A percentile compares a stretch with the other conserved stretches of the same genome.
Evolutionary conservation across 2,329 filamentous ascomycete genomes (phyloP).

Genomic region (Diaporthe nobilis): DNA sequence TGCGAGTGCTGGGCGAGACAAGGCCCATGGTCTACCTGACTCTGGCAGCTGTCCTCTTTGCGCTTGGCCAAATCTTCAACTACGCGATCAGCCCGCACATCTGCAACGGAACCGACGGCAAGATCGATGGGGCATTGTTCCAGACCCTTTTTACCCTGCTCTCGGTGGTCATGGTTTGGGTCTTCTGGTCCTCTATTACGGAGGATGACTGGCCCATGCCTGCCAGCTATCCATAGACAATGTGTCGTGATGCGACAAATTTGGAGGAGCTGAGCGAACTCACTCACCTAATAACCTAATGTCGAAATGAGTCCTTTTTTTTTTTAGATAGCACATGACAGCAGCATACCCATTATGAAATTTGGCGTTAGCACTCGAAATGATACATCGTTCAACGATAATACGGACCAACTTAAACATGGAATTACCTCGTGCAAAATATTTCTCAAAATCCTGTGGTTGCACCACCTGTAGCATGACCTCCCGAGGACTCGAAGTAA

Average conservation of each 20-base stretch:
- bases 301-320: slow-evolving; percentile 27
- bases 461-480: neutral
- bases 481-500: neutral
- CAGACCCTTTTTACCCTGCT: slow-evolving; percentile 92
- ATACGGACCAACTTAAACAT: neutral
- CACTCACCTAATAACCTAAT: slow-evolving; percentile 27
- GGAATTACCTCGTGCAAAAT: neutral
- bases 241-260: neutral
- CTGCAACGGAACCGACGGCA: slow-evolving; percentile 84
- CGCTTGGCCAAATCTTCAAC: slow-evolving; percentile 94
- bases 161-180: slow-evolving; percentile 86
- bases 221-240: slow-evolving; percentile 49
- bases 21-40: slow-evolving; percentile 93
- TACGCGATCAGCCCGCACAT: slow-evolving; percentile 94
- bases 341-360: slow-evolving; percentile 24
- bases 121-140: slow-evolving; percentile 94
- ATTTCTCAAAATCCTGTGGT: neutral
- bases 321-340: slow-evolving; percentile 22
- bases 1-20: slow-evolving; percentile 87
- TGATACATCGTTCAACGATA: neutral
- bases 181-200: slow-evolving; percentile 99
- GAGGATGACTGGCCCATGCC: slow-evolving; percentile 95
- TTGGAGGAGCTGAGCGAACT: neutral
- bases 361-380: slow-evolving; percentile 9
- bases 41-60: slow-evolving; percentile 84